A percentile compares a stretch with the other conserved stretches of the same genome.
Evolutionary conservation across 441 rosid species (phyloP).

Genomic region (Rhodomyrtus psidioides): DNA sequence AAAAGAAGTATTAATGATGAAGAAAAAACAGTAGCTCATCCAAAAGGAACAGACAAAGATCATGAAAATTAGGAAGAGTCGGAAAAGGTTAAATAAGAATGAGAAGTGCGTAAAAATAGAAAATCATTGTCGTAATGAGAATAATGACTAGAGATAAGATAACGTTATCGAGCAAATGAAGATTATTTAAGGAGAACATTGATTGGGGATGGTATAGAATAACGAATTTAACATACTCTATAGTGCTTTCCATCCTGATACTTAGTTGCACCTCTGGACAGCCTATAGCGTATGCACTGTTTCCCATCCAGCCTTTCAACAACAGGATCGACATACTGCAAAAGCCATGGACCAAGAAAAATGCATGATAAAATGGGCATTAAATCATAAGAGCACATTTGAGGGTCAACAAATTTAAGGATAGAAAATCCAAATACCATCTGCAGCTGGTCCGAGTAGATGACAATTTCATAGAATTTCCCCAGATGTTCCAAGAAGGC

Average conservation of each 20-base stretch:
- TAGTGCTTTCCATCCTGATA: constrained; percentile 89
- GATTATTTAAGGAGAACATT: neutral
- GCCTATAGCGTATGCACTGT: constrained; percentile 51
- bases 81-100: neutral
- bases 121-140: neutral
- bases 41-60: neutral
- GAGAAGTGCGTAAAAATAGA: neutral
- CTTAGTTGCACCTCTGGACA: constrained; percentile 75
- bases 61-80: neutral
- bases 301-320: constrained; percentile 84
- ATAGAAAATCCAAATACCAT: constrained; percentile 45
- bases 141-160: neutral
- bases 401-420: neutral
- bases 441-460: constrained; percentile 73
- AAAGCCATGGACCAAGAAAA: constrained; percentile 2
- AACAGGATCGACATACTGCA: constrained; percentile 75
- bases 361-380: neutral
- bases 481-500: constrained; percentile 86
- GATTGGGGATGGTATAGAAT: neutral
- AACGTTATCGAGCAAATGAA: neutral
- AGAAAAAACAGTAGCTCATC: neutral
- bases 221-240: constrained; percentile 31
- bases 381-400: neutral
- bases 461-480: constrained; percentile 71
- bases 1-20: neutral